Evolutionary conservation across 805 yeast genomes (phyloP).

Genomic region (Wickerhamiella sorbophila): DNA sequence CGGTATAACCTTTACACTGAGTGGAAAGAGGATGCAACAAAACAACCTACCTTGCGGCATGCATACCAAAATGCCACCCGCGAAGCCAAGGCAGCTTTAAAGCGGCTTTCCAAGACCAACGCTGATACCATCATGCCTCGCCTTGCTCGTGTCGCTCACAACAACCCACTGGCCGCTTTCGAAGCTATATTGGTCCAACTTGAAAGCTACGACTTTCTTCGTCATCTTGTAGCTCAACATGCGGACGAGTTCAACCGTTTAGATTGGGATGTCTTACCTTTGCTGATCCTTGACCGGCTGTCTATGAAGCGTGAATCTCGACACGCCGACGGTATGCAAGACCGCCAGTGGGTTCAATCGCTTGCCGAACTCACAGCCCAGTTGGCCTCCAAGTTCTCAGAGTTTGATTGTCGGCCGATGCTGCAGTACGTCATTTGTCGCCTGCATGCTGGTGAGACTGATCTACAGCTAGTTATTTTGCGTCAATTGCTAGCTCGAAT

Average conservation of each 20-base stretch:
- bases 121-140: conserved; percentile 57
- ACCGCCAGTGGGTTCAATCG: conserved; percentile 71
- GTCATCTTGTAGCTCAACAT: conserved; percentile 60
- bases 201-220: conserved; percentile 83
- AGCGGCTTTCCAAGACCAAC: conserved; percentile 70
- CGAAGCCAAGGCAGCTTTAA: conserved; percentile 61
- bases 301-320: conserved; percentile 52
- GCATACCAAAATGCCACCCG: conserved; percentile 58
- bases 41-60: conserved; percentile 35
- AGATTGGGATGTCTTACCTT: conserved; percentile 77
- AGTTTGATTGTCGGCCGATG: conserved; percentile 49
- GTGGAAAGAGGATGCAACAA: conserved; percentile 23
- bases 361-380: conserved; percentile 67
- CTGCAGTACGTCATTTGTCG: conserved; percentile 46
- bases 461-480: conserved; percentile 39
- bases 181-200: conserved; percentile 60
- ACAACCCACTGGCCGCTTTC: conserved; percentile 70
- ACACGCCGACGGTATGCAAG: conserved; percentile 69
- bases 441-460: conserved; percentile 39
- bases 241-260: conserved; percentile 60
- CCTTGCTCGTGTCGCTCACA: conserved; percentile 53
- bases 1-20: conserved; percentile 76
- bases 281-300: conserved; percentile 55
- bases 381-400: conserved; percentile 40
- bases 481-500: conserved; percentile 38